Conservation (phyloP, 139 green algal species). For the Edaphochlamys debaryana region DNA sequence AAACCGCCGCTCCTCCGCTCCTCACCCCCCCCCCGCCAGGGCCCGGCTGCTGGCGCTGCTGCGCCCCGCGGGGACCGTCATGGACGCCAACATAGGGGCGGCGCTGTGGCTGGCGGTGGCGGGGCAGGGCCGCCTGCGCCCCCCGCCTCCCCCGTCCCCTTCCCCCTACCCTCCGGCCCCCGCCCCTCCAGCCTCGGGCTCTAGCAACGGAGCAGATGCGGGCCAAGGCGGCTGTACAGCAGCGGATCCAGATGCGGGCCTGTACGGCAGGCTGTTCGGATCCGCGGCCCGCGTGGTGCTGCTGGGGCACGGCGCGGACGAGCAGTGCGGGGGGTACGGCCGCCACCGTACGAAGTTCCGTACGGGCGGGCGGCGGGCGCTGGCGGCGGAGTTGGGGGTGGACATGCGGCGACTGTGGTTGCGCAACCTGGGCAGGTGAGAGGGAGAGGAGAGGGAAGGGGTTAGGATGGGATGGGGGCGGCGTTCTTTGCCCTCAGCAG, state of each 20-base stretch:
- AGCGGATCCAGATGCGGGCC: background rate
- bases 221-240: too few relatives aligned
- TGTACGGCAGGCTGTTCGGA: slow-evolving; percentile 41
- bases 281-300: slow-evolving; percentile 83
- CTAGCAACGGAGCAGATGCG: too few relatives aligned
- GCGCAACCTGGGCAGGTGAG: slow-evolving; percentile 92
- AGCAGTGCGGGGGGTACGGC: slow-evolving; percentile 94
- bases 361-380: slow-evolving; percentile 46
- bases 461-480: too few relatives aligned
- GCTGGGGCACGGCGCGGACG: slow-evolving; percentile 94
- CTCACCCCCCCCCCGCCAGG: slow-evolving; percentile 36
- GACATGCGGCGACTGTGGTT: slow-evolving; percentile 90
- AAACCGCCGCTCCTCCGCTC: too few relatives aligned
- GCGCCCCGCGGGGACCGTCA: slow-evolving; percentile 84
- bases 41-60: slow-evolving; percentile 80
- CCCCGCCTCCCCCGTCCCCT: background rate
- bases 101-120: slow-evolving; percentile 88
- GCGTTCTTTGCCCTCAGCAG: too few relatives aligned
- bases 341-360: slow-evolving; percentile 86
- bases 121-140: slow-evolving; percentile 56
- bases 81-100: slow-evolving; percentile 96
- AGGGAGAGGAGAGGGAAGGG: too few relatives aligned
- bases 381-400: slow-evolving; percentile 78
- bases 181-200: background rate
- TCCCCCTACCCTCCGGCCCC: background rate